Evolutionary conservation across 352 stramenopile genomes (phyloP).

Genomic region (Plasmopara muralis): DNA sequence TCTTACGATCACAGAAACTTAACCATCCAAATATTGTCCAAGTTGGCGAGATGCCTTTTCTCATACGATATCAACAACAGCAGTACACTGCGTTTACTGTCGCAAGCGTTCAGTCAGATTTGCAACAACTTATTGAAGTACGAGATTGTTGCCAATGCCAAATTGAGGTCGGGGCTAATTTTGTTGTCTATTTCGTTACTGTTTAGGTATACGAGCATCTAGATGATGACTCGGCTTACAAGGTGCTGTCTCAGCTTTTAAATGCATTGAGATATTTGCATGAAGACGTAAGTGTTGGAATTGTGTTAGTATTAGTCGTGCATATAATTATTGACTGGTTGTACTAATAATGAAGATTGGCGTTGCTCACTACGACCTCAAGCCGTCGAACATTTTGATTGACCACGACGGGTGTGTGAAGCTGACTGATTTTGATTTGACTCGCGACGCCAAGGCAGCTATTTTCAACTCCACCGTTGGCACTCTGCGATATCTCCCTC

Average conservation of each 20-base stretch:
- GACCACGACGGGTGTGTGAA: slow-evolving; percentile 81
- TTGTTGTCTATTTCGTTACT: not conserved
- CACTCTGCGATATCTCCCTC: slow-evolving; percentile 67
- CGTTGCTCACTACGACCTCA: slow-evolving; percentile 90
- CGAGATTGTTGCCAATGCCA: not conserved
- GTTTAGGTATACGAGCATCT: slow-evolving; percentile 51
- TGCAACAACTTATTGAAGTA: slow-evolving; percentile 73
- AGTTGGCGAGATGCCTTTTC: slow-evolving; percentile 48
- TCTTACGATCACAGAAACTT: slow-evolving; percentile 35
- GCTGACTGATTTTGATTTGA: slow-evolving; percentile 89
- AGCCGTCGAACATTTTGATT: slow-evolving; percentile 96
- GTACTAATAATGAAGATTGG: slow-evolving; percentile 33
- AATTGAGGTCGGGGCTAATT: not conserved
- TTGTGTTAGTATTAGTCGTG: not conserved
- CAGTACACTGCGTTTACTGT: slow-evolving; percentile 75
- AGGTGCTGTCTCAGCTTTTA: slow-evolving; percentile 59
- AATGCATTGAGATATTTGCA: slow-evolving; percentile 68
- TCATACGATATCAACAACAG: slow-evolving; percentile 63
- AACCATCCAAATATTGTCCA: slow-evolving; percentile 60
- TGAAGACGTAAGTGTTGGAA: slow-evolving; percentile 36
- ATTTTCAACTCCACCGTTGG: slow-evolving; percentile 61
- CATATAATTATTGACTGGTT: slow-evolving; percentile 1
- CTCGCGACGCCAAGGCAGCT: slow-evolving; percentile 48
- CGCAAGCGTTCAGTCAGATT: slow-evolving; percentile 57
- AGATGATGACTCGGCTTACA: slow-evolving; percentile 51